phyloP scores from a whole-genome alignment of 2,329 filamentous ascomycete species.

The Microsporum canis region DNA sequence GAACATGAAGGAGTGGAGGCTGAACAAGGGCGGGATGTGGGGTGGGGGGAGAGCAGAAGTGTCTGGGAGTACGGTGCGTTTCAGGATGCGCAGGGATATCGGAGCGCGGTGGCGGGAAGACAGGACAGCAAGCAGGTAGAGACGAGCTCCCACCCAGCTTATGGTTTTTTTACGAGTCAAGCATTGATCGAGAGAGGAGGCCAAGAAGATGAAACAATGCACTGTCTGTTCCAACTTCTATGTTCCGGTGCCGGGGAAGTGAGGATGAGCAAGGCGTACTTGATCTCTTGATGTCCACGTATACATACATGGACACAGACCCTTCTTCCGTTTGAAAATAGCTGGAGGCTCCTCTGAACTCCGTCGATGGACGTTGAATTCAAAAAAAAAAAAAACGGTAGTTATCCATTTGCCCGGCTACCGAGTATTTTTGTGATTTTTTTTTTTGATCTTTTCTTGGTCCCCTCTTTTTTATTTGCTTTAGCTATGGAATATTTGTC shows the following conservation, averaged over 20 bases:
- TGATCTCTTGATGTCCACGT: not conserved
- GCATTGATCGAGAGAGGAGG: not conserved
- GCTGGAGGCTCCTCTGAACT: not conserved
- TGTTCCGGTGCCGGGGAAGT: not conserved
- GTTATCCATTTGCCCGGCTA: not conserved
- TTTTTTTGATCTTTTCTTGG: too few relatives aligned
- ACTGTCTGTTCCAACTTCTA: not conserved
- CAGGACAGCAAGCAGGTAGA: not conserved
- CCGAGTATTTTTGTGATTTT: not conserved
- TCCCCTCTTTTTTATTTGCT: too few relatives aligned
- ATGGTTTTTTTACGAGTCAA: not conserved
- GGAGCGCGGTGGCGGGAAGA: not conserved
- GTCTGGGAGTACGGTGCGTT: constrained; percentile 2
- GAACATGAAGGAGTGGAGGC: not conserved
- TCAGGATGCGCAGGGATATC: constrained; percentile 4
- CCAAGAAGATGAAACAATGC: not conserved
- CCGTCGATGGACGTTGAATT: not conserved
- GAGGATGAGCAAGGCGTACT: not conserved
- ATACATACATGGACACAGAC: not conserved
- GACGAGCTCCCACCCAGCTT: not conserved
- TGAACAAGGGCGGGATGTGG: constrained; percentile 4
- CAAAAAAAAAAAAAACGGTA: not conserved
- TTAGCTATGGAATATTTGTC: not conserved
- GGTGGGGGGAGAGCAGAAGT: not conserved
- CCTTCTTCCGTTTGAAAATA: not conserved